Base-by-base conservation (phyloP, 495 filamentous ascomycete species). In the Aspergillus incahuasiensis region DNA sequence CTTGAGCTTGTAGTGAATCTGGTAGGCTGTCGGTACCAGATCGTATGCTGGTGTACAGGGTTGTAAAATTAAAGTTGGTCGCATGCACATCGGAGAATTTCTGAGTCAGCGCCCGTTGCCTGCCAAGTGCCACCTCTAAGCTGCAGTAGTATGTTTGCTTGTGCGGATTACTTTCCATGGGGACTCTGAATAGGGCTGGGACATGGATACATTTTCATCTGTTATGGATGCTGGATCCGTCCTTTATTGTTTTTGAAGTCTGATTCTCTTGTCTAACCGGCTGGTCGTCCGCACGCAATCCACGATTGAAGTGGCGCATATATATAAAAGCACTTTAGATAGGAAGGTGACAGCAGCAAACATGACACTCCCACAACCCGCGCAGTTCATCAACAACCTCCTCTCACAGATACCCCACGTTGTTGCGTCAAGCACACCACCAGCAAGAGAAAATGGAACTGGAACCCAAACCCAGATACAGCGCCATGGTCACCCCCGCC, bases 361-460 rank as follows among this genome's bases (percentile, higher is more conserved):
- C n/a, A 34, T 34, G n/a, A 13, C 6, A 13, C 48, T 54, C 21
- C 51, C 54, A 50, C 52, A 25, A 19, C 42, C 44, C 18, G 38
- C 21, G 28, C 40, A 39, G 22, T 74, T 75, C 45, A 41, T 75
- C 12, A 66, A 75, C 28, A 52, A 46, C 28, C 48, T 75, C 6
- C 63, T 73, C 19, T 52, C 46, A 7, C 52, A 69, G 28, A 47
- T 74, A 34, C 42, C 68, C 9, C 24, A 54, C 5, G 57, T 55
- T 12, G 48, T 22, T 16, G 45, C 19, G 1, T 41, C 13, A 44
- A 52, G 25, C 22, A 41, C 42, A 16, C 1, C 19, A 8, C 13
- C 9, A 16, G 3, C 18, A n/a, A 28, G 38, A 20, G 9, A 15
- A 22, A 19, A 39, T 25, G 21, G 28, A 25, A 0, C 24, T 5